Evolutionary conservation across 2,329 filamentous ascomycete species (phyloP).

Genomic region (Hypomyces rosellus): DNA sequence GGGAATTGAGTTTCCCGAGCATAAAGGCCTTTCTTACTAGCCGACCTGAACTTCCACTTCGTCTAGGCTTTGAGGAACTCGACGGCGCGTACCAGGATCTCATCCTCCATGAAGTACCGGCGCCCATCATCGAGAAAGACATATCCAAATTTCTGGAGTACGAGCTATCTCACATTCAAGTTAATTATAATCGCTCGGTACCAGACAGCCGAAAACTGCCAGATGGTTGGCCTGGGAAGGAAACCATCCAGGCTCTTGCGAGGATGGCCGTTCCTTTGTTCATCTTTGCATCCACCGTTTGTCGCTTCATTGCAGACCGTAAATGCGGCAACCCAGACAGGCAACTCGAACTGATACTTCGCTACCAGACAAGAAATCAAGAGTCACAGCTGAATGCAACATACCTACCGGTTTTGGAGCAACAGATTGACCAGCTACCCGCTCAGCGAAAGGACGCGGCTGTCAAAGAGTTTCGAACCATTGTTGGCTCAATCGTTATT

Average conservation of each 20-base stretch:
- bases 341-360: slow-evolving; percentile 18
- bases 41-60: slow-evolving; percentile 32
- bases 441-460: neutral
- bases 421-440: neutral
- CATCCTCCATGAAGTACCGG: slow-evolving; percentile 30
- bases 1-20: slow-evolving; percentile 12
- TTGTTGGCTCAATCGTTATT: slow-evolving; percentile 22
- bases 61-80: slow-evolving; percentile 26
- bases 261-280: slow-evolving; percentile 28
- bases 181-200: slow-evolving; percentile 16
- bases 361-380: slow-evolving; percentile 5
- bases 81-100: slow-evolving; percentile 18
- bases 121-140: slow-evolving; percentile 27
- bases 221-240: slow-evolving; percentile 23
- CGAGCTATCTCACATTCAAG: slow-evolving; percentile 23
- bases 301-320: slow-evolving; percentile 21
- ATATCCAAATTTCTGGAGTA: slow-evolving; percentile 28
- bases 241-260: slow-evolving; percentile 14
- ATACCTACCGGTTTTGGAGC: slow-evolving; percentile 11
- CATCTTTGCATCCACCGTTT: slow-evolving; percentile 29
- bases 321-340: slow-evolving; percentile 14
- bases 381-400: slow-evolving; percentile 9
- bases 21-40: slow-evolving; percentile 35
- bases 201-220: slow-evolving; percentile 9
- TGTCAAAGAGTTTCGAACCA: slow-evolving; percentile 16